These are phyloP conservation scores for Annulohypoxylon truncatum DNA, from an alignment of 2,329 filamentous ascomycete species.

Conservation along the genomic window DNA sequence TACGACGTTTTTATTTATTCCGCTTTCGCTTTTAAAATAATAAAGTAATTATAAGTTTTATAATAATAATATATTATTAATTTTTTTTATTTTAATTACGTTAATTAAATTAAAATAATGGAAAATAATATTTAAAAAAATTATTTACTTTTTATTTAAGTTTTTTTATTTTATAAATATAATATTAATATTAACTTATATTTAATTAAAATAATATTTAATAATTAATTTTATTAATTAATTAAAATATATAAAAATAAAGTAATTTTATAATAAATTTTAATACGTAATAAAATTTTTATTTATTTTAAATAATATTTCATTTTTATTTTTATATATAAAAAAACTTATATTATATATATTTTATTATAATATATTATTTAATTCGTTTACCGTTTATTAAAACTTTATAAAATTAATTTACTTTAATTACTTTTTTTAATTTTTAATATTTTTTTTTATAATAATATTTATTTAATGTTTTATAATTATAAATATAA, in stretches of 20 bases:
- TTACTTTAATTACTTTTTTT: background rate
- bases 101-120: background rate
- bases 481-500: too few species aligned
- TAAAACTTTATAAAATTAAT: background rate
- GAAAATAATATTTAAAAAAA: background rate
- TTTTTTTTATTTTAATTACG: background rate
- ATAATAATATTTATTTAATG: too few species aligned
- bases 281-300: background rate
- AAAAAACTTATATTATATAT: background rate
- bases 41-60: background rate
- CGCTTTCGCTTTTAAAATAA: background rate
- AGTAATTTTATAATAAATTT: background rate
- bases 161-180: background rate
- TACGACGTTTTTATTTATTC: background rate
- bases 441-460: background rate
- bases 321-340: background rate
- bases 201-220: background rate
- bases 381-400: background rate
- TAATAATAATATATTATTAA: too few species aligned
- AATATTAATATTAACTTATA: background rate
- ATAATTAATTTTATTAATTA: background rate
- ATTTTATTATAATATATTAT: background rate
- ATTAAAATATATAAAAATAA: background rate
- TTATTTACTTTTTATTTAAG: background rate
- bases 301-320: background rate